Evolutionary conservation across 2,329 filamentous ascomycete genomes (phyloP), one percentile per base, ranked within the genome.

Genomic region (Diaporthe humulicola): DNA sequence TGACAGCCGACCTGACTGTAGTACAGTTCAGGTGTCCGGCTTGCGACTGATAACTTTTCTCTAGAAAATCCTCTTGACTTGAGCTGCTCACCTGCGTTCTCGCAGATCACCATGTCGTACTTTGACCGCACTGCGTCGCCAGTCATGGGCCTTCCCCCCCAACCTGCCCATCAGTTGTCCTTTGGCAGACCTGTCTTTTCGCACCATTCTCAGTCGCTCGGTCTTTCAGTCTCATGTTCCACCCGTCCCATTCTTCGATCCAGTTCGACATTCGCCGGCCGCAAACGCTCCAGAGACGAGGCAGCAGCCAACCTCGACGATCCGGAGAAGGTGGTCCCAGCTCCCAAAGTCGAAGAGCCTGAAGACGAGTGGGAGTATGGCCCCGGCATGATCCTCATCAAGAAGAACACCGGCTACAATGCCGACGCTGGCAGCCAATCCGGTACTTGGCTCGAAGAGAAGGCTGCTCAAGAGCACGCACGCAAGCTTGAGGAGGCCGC

Each of bases 201-300:
- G 71, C 84, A 84, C 78, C 83, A 85, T 71, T 76, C 83, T 71
- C 80, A 83, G 71, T 79, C 83, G 22, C 83, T 85, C 77, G 79
- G 81, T 74, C 78, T 81, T 48, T 76, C 83, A 73, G 80, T 81
- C 57, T 80, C 82, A 30, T 83, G 82, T 80, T 78, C 81, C 33
- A 81, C 81, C 57, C 77, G 57, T 50, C 71, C 81, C 28, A 76
- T 80, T 50, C 76, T 79, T 33, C 77, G 80, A 22, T 70, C 73
- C 70, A 78, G 74, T 61, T 78, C 80, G 52, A 80, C 81, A 56
- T 82, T 83, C n/a, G 90, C 90, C 78, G 92, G 93, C 78, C 92
- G 93, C 81, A 96, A 96, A 85, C 92, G 94, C 78, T 94, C 93
- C 76, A 90, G 93, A 81, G 92, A 94, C 80, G 93, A 96, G 83